Conservation (phyloP, 2,329 filamentous ascomycete genomes). For the Colletotrichum somersetense region DNA sequence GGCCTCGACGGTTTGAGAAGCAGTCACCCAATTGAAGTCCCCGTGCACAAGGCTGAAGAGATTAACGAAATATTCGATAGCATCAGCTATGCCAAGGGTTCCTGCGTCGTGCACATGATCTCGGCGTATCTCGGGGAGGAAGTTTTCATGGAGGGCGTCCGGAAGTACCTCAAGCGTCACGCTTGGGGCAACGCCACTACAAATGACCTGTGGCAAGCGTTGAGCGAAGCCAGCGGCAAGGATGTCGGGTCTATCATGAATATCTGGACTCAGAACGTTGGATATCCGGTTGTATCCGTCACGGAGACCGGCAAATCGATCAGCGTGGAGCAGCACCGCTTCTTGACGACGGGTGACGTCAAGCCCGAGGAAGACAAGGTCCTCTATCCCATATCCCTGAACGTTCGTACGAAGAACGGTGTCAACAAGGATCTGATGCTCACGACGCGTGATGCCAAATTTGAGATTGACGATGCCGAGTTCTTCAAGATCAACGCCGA, state of each 20-base stretch:
- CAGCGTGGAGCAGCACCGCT: slow-evolving; percentile 93
- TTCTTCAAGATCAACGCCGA: slow-evolving; percentile 99
- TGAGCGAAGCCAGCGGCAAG: slow-evolving; percentile 91
- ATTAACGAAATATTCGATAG: slow-evolving; percentile 99
- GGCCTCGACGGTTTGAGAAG: slow-evolving; percentile 91
- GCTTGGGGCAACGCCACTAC: slow-evolving; percentile 97
- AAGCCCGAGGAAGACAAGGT: slow-evolving; percentile 92
- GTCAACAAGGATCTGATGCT: slow-evolving; percentile 80
- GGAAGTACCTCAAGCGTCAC: slow-evolving; percentile 93
- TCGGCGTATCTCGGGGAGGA: slow-evolving; percentile 96
- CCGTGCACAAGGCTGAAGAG: slow-evolving; percentile 93
- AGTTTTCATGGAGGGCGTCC: slow-evolving; percentile 90
- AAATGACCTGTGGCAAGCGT: slow-evolving; percentile 88
- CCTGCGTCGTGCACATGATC: slow-evolving; percentile 96
- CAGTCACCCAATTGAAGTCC: slow-evolving; percentile 96
- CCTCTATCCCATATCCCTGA: slow-evolving; percentile 90
- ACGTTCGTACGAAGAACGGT: slow-evolving; percentile 85
- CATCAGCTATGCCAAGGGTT: slow-evolving; percentile 97
- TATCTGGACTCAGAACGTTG: slow-evolving; percentile 97
- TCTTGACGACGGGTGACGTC: slow-evolving; percentile 91
- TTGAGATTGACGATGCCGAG: slow-evolving; percentile 82
- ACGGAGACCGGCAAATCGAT: slow-evolving; percentile 79
- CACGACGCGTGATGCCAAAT: slow-evolving; percentile 74
- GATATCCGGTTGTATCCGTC: slow-evolving; percentile 90
- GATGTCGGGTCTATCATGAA: slow-evolving; percentile 91